These are phyloP conservation scores for Stemphylium vesicarium DNA, from an alignment of 2,329 filamentous ascomycete genomes.

Conservation along the genomic window DNA sequence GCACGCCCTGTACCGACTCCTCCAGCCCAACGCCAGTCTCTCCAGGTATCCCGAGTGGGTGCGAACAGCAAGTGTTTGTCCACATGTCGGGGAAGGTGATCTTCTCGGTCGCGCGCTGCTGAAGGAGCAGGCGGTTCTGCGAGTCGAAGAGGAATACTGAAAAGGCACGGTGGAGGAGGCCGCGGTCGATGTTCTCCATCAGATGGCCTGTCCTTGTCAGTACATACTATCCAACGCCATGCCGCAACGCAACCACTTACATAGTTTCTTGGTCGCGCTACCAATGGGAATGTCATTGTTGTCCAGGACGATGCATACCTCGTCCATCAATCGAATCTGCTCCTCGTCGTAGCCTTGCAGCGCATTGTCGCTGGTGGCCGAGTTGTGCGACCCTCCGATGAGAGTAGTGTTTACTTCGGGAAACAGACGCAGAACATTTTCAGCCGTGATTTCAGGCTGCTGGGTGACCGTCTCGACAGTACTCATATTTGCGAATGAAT, in stretches of 20 bases:
- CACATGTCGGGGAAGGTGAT: constrained; percentile 99
- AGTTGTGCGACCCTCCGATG: constrained; percentile 67
- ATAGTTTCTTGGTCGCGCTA: constrained; percentile 96
- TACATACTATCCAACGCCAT: background rate
- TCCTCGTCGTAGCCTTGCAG: constrained; percentile 94
- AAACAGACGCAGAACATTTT: constrained; percentile 86
- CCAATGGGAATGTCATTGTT: constrained; percentile 92
- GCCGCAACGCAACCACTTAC: constrained; percentile 60
- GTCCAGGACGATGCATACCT: constrained; percentile 96
- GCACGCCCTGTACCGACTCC: constrained; percentile 83
- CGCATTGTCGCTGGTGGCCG: constrained; percentile 64
- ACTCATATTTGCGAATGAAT: constrained; percentile 37
- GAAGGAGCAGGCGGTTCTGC: constrained; percentile 87
- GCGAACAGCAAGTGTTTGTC: constrained; percentile 99
- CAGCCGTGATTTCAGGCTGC: constrained; percentile 74
- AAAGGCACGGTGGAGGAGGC: constrained; percentile 94
- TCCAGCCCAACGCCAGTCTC: constrained; percentile 86
- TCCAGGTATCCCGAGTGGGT: constrained; percentile 87
- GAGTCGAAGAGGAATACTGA: constrained; percentile 98
- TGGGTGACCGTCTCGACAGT: constrained; percentile 40
- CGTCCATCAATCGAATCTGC: constrained; percentile 98
- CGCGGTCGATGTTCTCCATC: constrained; percentile 98
- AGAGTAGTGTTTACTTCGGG: constrained; percentile 76
- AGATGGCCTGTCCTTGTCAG: constrained; percentile 73
- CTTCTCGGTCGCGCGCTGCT: constrained; percentile 95